These are phyloP conservation scores for Limnanthes douglasii DNA, from an alignment of 345 rosid genomes.

Conservation along the genomic window DNA sequence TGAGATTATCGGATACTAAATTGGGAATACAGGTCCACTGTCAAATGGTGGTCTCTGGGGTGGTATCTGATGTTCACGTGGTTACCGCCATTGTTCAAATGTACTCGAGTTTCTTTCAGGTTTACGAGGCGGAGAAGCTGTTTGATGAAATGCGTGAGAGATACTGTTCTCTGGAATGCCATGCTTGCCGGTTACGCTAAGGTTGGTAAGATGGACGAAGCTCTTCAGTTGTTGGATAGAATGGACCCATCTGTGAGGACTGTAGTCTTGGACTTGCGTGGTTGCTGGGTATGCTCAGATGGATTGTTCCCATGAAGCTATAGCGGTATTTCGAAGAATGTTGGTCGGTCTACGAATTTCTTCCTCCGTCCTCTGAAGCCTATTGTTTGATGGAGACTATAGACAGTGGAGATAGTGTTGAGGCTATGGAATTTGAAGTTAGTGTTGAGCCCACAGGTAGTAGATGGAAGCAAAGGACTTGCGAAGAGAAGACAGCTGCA, in stretches of 20 bases:
- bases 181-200: conserved; percentile 36
- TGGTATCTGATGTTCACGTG: conserved; percentile 22
- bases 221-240: conserved; percentile 25
- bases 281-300: conserved; percentile 47
- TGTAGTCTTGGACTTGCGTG: conserved; percentile 59
- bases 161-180: conserved; percentile 47
- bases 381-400: too few species aligned
- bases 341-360: too few species aligned
- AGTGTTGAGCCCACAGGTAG: too few species aligned
- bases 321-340: conserved; percentile 41
- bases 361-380: too few species aligned
- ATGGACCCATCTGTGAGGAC: conserved; percentile 38
- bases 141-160: conserved; percentile 26
- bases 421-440: too few species aligned
- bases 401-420: too few species aligned
- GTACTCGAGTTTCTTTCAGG: conserved; percentile 19
- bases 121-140: conserved; percentile 35
- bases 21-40: conserved; percentile 44
- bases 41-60: conserved; percentile 32
- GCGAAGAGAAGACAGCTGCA: too few species aligned
- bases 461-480: too few species aligned
- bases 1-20: conserved; percentile 16
- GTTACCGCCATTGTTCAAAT: conserved; percentile 40
- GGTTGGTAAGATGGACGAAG: conserved; percentile 29
- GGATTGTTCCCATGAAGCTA: conserved; percentile 30